Conservation (phyloP, 2,329 filamentous ascomycete genomes). For the Hawksworthiomyces lignivorus region DNA sequence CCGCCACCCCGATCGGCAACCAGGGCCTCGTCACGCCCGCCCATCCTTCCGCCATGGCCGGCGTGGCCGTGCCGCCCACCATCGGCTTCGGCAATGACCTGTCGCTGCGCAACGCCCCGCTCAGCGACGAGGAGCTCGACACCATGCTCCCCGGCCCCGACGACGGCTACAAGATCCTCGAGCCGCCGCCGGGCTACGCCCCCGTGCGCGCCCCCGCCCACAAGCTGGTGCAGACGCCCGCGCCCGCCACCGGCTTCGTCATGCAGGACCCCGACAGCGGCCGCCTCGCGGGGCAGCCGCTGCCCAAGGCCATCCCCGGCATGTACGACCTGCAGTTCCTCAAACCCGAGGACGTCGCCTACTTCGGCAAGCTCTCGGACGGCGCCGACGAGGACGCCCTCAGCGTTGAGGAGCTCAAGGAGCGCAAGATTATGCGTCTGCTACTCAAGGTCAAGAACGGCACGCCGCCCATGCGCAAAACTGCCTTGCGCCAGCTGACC, state of each 20-base stretch:
- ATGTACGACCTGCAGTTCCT: conserved; percentile 96
- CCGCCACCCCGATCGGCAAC: conserved; percentile 64
- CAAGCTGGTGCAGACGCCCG: conserved; percentile 65
- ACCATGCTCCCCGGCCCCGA: conserved; percentile 79
- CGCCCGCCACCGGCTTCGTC: conserved; percentile 82
- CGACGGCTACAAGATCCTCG: conserved; percentile 87
- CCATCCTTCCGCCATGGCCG: conserved; percentile 57
- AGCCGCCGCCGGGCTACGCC: conserved; percentile 85
- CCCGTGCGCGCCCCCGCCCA: conserved; percentile 71
- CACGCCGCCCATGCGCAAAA: conserved; percentile 97
- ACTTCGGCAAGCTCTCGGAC: conserved; percentile 96
- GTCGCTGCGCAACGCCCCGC: conserved; percentile 66
- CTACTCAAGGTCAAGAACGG: conserved; percentile 98
- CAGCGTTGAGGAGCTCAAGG: conserved; percentile 91
- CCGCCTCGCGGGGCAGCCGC: conserved; percentile 75
- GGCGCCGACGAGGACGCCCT: conserved; percentile 85
- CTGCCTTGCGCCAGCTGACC: conserved; percentile 89
- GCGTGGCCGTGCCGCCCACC: conserved; percentile 38
- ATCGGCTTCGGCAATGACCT: conserved; percentile 76
- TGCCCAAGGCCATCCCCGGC: conserved; percentile 91
- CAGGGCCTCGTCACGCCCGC: conserved; percentile 71
- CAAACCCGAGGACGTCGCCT: conserved; percentile 97
- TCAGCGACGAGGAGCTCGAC: conserved; percentile 93
- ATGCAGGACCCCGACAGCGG: conserved; percentile 91
- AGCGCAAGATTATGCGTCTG: conserved; percentile 96